These are phyloP conservation scores for Euclidium syriacum DNA, from an alignment of 345 rosid genomes.

Conservation along the genomic window DNA sequence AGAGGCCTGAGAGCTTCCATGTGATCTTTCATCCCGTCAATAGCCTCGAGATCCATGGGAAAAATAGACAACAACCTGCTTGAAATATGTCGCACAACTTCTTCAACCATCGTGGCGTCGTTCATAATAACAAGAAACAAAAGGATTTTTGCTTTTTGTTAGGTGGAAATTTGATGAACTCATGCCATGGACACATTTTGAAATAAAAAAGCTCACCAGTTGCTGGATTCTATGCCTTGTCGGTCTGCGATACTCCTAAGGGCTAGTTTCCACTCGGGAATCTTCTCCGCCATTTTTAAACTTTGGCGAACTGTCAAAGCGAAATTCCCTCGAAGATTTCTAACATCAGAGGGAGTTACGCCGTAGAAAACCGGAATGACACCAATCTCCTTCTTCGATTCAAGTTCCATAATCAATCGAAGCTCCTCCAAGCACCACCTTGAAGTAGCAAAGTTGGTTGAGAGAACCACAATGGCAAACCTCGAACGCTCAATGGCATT, in stretches of 20 bases:
- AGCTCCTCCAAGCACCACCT: slow-evolving; percentile 16
- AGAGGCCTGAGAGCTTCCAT: neutral
- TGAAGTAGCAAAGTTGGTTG: neutral
- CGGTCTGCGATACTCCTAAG: neutral
- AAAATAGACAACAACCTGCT: neutral
- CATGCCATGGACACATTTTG: too few species aligned
- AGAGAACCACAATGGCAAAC: neutral
- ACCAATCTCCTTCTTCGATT: neutral
- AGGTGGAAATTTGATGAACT: too few species aligned
- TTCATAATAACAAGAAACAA: neutral
- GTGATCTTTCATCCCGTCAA: slow-evolving; percentile 2
- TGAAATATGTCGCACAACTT: neutral
- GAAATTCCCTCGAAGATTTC: neutral
- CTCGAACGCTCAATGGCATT: neutral
- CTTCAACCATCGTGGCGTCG: slow-evolving; percentile 2
- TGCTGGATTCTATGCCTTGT: neutral
- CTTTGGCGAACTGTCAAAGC: neutral
- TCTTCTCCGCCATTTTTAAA: neutral
- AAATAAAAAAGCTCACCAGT: neutral
- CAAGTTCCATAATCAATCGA: neutral
- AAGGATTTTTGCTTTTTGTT: too few species aligned
- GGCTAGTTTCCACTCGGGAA: neutral
- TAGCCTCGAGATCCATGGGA: neutral
- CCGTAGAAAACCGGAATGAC: neutral
- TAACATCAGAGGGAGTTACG: neutral